A percentile compares a stretch with the other conserved stretches of the same genome.
Conservation (phyloP, 257 asterid genomes). For the Paulownia fortunei region DNA sequence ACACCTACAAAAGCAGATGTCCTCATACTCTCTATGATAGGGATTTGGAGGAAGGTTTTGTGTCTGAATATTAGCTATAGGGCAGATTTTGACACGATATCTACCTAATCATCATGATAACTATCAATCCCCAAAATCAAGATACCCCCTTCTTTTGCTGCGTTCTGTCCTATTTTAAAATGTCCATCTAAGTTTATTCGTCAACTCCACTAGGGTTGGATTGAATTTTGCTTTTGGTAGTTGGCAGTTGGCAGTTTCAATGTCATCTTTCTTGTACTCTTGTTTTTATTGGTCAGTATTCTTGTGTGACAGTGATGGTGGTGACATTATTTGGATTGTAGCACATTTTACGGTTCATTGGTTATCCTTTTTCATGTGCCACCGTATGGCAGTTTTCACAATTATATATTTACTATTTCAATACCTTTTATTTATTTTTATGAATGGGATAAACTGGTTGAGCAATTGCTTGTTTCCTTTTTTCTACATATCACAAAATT, state of each 20-base stretch:
- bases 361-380: neutral
- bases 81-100: neutral
- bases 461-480: neutral
- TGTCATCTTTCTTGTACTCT: neutral
- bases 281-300: conserved; percentile 6
- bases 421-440: neutral
- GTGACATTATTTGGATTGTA: neutral
- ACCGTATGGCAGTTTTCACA: neutral
- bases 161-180: neutral
- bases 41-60: neutral
- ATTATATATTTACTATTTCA: neutral
- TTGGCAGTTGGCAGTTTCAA: neutral
- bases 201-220: neutral
- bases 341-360: neutral
- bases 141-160: neutral
- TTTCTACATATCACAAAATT: neutral
- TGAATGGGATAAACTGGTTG: neutral
- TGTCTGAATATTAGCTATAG: neutral
- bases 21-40: neutral
- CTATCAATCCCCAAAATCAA: neutral
- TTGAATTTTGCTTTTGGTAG: neutral
- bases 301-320: neutral
- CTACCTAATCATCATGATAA: neutral
- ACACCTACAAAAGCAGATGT: neutral
- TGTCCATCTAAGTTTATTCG: neutral